A percentile compares a stretch with the other conserved stretches of the same genome.
Conservation (phyloP, 2,329 filamentous ascomycete genomes). For the Exophiala sp. region DNA sequence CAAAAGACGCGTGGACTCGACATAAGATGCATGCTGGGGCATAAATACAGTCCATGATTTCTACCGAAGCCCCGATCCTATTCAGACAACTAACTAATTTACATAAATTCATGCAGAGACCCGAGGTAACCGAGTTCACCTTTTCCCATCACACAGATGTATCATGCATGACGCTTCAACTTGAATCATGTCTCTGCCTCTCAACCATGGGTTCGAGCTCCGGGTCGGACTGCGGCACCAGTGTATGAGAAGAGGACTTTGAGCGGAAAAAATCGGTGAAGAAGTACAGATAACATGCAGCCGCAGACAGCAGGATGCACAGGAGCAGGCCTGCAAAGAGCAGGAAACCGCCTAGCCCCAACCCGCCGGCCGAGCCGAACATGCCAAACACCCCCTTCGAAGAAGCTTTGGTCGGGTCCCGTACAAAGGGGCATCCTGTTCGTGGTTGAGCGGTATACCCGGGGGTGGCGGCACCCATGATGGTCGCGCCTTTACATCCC, state of each 20-base stretch:
- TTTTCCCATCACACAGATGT: no score
- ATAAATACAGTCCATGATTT: no score
- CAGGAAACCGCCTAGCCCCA: neutral
- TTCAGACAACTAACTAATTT: no score
- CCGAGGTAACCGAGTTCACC: no score
- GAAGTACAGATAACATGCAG: neutral
- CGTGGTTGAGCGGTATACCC: neutral
- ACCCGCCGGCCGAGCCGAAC: no score
- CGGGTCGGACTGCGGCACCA: neutral
- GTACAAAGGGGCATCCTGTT: neutral
- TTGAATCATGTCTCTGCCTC: no score
- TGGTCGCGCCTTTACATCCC: neutral
- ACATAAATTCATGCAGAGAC: no score
- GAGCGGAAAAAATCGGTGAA: neutral
- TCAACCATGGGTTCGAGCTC: neutral
- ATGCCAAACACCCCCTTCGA: no score
- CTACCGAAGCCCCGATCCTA: no score
- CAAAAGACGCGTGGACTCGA: no score
- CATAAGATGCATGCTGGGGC: no score
- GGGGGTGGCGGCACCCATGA: neutral
- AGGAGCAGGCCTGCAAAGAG: neutral
- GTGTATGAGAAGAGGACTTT: neutral
- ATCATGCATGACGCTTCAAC: no score
- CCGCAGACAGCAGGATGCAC: neutral
- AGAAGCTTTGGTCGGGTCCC: neutral